Percentiles rank a stretch among this genome's conserved stretches.
Conservation (phyloP, 2,329 filamentous ascomycete species). For the Neopestalotiopsis rosae region DNA sequence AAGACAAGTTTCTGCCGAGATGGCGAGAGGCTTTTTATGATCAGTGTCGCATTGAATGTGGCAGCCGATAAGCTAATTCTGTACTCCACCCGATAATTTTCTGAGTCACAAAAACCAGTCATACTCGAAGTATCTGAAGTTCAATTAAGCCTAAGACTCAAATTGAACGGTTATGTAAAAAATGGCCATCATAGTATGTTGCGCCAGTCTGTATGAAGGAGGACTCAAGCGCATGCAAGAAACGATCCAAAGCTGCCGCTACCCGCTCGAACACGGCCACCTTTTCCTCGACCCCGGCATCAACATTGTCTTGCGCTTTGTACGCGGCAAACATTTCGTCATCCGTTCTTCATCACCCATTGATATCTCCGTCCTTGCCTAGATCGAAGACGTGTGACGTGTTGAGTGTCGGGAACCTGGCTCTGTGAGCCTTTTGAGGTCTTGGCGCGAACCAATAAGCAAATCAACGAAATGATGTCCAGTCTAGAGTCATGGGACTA, state of each 20-base stretch:
- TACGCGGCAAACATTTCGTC: conserved; percentile 34
- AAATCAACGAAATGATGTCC: not conserved
- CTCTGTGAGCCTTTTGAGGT: conserved; percentile 24
- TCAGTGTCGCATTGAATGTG: too few species aligned
- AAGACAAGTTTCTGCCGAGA: too few species aligned
- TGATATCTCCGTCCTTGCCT: conserved; percentile 30
- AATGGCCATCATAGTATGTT: conserved; percentile 42
- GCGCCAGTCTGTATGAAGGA: conserved; percentile 46
- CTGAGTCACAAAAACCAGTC: too few species aligned
- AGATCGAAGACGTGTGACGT: conserved; percentile 49
- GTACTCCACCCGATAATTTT: too few species aligned
- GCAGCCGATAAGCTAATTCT: too few species aligned
- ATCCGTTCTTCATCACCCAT: not conserved
- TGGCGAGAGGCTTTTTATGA: too few species aligned
- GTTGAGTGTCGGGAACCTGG: conserved; percentile 40
- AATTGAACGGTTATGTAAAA: conserved; percentile 25
- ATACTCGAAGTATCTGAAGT: too few species aligned
- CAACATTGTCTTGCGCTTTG: conserved; percentile 39
- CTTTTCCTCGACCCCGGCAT: conserved; percentile 40
- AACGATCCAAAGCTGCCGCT: conserved; percentile 41
- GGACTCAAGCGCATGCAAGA: conserved; percentile 40
- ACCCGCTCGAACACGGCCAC: conserved; percentile 42
- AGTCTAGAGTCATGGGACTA: not conserved
- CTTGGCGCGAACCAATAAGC: not conserved
- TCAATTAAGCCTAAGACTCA: too few species aligned